Evolutionary conservation across 2,329 filamentous ascomycete genomes (phyloP), one percentile per base, ranked within the genome.

Genomic region (Lachnellula occidentalis): DNA sequence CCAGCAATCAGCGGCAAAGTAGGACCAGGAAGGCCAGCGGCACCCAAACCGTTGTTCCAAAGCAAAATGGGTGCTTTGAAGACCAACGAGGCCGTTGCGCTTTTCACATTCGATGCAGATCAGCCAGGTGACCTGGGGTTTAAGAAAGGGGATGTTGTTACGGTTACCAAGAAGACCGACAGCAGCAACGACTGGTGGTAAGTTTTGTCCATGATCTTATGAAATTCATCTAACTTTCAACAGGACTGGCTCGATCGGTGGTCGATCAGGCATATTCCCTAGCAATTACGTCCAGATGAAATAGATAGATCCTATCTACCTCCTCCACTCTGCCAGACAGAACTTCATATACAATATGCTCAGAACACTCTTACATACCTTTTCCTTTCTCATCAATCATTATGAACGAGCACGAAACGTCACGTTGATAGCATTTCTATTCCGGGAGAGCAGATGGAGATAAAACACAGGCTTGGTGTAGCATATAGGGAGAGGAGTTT

Each of bases 91-190:
- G 94, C 91, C 0, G 78, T 96, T 19, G 94, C 94, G 2, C 78
- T 96, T 58, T 97, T 88, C 72, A 96, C 89, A 2, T 99, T 99
- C 68, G 92, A 97, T 59, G 86, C 91, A 0, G 92, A 96, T 66
- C 92, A 96, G 71, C 85, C 90, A 0, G 92, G 92, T 4, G 92
- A 99, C 70, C 71, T 97, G 54, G 90, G 87, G 0, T 99, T 99
- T 74, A 96, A 95, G 76, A 99, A 99, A 78, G 94, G 94, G 19
- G 94, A 99, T 31, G 73, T 97, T 54, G 96, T 99, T 61, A 96
- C 91, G 1, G 91, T 99, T 55, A 71, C 95, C 54, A 96, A 99
- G 77, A 88, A 88, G 72, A 97, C 92, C 5, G 90, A 97, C 4
- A 96, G 88, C 64, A 88, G 90, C 55, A 92, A 91, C 54, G 92